Conservation (phyloP, 306 rosid species). For the Canavalia ensiformis region DNA sequence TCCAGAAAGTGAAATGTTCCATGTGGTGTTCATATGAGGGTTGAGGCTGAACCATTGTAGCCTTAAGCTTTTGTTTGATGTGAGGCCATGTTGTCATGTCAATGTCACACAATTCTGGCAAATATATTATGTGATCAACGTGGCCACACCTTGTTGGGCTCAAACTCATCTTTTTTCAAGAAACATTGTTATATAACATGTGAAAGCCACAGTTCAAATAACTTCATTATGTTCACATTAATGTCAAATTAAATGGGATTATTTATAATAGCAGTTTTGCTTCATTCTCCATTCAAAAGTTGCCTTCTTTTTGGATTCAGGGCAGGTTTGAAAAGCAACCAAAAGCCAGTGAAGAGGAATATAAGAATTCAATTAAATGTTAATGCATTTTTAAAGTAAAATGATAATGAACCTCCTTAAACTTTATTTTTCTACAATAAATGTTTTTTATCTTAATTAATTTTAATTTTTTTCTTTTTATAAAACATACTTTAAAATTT, state of each 20-base stretch:
- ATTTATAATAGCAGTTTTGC: too few species aligned
- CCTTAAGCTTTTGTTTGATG: constrained; percentile 27
- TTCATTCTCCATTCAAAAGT: not conserved
- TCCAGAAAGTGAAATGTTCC: constrained; percentile 18
- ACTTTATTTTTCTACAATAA: too few species aligned
- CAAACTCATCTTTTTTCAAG: not conserved
- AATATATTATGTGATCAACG: not conserved
- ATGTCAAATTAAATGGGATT: not conserved
- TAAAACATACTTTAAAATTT: too few species aligned
- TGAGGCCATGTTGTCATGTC: constrained; percentile 15
- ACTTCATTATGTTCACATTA: not conserved
- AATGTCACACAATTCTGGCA: not conserved
- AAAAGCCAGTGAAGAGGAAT: not conserved
- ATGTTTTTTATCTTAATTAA: too few species aligned
- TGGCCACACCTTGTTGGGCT: constrained; percentile 29
- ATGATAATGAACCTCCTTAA: too few species aligned
- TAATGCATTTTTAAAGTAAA: too few species aligned
- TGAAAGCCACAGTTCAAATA: not conserved
- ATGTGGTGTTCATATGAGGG: not conserved
- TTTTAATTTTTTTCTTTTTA: too few species aligned
- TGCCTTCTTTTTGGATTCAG: not conserved
- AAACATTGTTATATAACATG: not conserved
- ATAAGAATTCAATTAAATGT: not conserved
- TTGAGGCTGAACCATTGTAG: not conserved
- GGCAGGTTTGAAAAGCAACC: not conserved